Evolutionary conservation across 2,329 filamentous ascomycete genomes (phyloP).

Genomic region (Epichloe amarillans): DNA sequence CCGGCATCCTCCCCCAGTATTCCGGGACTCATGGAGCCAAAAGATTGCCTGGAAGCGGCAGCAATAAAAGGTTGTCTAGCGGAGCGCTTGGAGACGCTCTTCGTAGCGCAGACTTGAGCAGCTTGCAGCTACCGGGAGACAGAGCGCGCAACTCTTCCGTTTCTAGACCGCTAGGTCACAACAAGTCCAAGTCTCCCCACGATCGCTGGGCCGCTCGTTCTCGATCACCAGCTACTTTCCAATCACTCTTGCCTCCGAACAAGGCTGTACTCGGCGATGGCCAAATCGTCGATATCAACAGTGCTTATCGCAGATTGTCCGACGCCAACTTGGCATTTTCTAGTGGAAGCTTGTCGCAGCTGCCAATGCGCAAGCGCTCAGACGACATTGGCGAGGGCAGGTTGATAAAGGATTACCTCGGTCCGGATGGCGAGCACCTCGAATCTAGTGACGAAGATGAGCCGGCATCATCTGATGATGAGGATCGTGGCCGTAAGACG

Average conservation of each 20-base stretch:
- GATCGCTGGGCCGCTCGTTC: conserved; percentile 29
- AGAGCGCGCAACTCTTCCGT: conserved; percentile 28
- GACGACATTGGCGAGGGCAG: conserved; percentile 36
- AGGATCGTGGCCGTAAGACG: conserved; percentile 49
- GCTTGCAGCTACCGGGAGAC: conserved; percentile 34
- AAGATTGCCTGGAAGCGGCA: conserved; percentile 19
- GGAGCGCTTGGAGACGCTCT: conserved; percentile 39
- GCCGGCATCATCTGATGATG: conserved; percentile 48
- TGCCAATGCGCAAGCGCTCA: conserved; percentile 42
- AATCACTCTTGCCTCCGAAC: conserved; percentile 16
- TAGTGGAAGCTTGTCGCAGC: conserved; percentile 46
- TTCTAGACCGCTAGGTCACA: conserved; percentile 20
- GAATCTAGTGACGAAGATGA: conserved; percentile 64
- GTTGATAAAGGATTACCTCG: conserved; percentile 53
- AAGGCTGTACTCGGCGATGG: conserved; percentile 44
- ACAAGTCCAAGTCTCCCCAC: conserved; percentile 40
- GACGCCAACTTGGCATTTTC: conserved; percentile 56
- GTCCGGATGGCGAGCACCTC: conserved; percentile 52
- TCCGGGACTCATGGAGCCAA: conserved; percentile 16
- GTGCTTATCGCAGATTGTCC: conserved; percentile 56
- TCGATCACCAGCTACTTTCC: conserved; percentile 22
- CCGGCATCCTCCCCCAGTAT: conserved; percentile 28
- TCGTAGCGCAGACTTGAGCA: conserved; percentile 35
- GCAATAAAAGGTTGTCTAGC: conserved; percentile 18
- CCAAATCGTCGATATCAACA: conserved; percentile 51